These are phyloP conservation scores for Cordyceps tenuipes DNA, from an alignment of 2,329 filamentous ascomycete species.

Conservation along the genomic window DNA sequence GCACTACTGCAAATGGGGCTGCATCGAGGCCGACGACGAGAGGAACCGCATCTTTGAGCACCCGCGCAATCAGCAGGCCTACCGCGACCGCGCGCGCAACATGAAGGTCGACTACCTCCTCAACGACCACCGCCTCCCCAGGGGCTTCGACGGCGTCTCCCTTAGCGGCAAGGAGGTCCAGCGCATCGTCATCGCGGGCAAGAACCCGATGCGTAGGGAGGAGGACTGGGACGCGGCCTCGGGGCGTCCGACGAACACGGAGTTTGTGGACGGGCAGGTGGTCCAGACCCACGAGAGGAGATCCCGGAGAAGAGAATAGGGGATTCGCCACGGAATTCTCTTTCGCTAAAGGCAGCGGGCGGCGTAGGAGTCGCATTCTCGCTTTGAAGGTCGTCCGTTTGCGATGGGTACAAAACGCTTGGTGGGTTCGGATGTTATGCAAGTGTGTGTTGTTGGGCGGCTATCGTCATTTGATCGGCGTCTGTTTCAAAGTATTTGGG, in stretches of 20 bases:
- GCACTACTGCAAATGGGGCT: conserved; percentile 22
- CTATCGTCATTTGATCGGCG: too few species aligned
- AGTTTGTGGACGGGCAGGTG: not conserved
- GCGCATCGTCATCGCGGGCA: conserved; percentile 31
- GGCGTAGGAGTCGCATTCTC: too few species aligned
- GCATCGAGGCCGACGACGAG: conserved; percentile 23
- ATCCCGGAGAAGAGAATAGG: too few species aligned
- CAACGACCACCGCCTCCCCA: conserved; percentile 35
- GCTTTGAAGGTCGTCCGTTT: too few species aligned
- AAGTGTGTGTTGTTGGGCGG: too few species aligned
- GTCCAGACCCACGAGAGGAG: too few species aligned
- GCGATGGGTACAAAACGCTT: too few species aligned
- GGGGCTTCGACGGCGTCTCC: conserved; percentile 40
- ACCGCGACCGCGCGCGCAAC: conserved; percentile 51
- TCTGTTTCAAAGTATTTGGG: too few species aligned
- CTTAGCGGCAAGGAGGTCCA: conserved; percentile 42
- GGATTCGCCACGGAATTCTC: too few species aligned
- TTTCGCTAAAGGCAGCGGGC: too few species aligned
- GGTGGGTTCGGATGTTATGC: too few species aligned
- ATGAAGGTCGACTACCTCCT: conserved; percentile 45
- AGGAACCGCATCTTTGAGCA: conserved; percentile 28
- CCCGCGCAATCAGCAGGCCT: conserved; percentile 44
- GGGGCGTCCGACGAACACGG: not conserved
- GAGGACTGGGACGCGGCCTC: not conserved
- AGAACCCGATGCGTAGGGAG: conserved; percentile 32